Base-by-base conservation (phyloP, 2,329 filamentous ascomycete genomes). In the Epichloe bromicola region DNA sequence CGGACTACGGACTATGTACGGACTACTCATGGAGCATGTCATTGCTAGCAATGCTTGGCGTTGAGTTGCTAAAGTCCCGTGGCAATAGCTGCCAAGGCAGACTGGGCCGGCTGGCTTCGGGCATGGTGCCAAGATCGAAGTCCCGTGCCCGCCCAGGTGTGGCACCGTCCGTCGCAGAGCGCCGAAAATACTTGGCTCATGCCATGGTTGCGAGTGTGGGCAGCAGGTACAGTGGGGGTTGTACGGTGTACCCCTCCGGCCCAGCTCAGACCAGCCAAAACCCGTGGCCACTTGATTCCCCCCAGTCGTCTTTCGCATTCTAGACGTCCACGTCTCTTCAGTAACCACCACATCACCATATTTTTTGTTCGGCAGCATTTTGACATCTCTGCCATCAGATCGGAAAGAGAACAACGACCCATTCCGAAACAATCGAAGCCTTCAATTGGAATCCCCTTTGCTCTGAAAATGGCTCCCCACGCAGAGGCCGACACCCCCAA, bases 381-480 rank as follows among this genome's bases (percentile, higher is more conserved):
- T 44, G 8, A n/a, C 39, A 8, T 42, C 39, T 41, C 20, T 33
- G 17, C 23, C 5, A 39, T 10, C 23, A 11, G 33, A 43, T 41
- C 20, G 14, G 15, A 20, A 38, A 44, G 34, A 48, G 6, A 26
- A 15, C 23, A 17, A 17, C 45, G 19, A 8, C 33, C 40, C 14
- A 26, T 12, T 3, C 3, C 14, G 6, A 33, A 43, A 14, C 20
- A 40, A 37, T 40, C 20, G 8, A 37, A n/a, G n/a, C 2, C 4
- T 43, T 40, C 48, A 39, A 38, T 50, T 33, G 15, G 3, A 26
- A 12, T 15, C 38, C 36, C 26, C 5, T 43, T 34, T 26, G n/a
- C 47, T 17, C 36, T 48, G 49, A 67, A 52, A 59, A 82, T 83
- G 79, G 75, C 79, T 59, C 77, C 79, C 58, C 78, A 80, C 72